A percentile compares a stretch with the other conserved stretches of the same genome.
phyloP scores from a whole-genome alignment of 371 early-diverging fungal species.

The Cokeromyces recurvatus region DNA sequence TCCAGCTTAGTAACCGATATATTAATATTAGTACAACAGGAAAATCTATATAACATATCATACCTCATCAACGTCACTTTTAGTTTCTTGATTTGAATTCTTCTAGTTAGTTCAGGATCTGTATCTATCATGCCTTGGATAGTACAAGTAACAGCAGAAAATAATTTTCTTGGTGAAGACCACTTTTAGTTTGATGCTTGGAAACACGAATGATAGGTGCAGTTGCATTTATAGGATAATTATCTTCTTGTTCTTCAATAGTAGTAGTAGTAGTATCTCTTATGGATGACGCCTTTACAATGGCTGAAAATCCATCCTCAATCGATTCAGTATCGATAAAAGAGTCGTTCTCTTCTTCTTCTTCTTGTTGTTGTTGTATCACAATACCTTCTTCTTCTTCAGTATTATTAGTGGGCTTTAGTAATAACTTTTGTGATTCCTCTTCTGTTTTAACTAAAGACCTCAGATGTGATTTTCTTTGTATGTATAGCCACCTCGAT shows the following conservation, averaged over 20 bases:
- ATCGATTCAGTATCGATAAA: slow-evolving; percentile 29
- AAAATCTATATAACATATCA: too few species aligned
- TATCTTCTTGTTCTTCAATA: slow-evolving; percentile 1
- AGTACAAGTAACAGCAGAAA: slow-evolving; percentile 61
- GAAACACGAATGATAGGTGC: slow-evolving; percentile 32
- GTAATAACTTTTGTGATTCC: slow-evolving; percentile 75
- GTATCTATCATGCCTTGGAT: slow-evolving; percentile 88
- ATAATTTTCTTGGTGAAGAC: slow-evolving; percentile 46
- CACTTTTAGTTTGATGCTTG: slow-evolving; percentile 38
- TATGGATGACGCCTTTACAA: slow-evolving; percentile 9
- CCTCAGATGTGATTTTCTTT: too few species aligned
- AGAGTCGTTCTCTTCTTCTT: slow-evolving; percentile 1
- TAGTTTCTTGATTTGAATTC: slow-evolving; percentile 76
- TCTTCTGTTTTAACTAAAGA: slow-evolving; percentile 75
- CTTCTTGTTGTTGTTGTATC: neutral
- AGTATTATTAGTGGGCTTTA: too few species aligned
- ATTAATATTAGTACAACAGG: neutral
- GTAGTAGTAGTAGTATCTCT: neutral
- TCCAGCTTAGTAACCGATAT: slow-evolving; percentile 49
- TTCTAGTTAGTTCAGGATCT: slow-evolving; percentile 85
- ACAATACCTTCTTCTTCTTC: too few species aligned
- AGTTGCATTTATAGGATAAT: slow-evolving; percentile 31
- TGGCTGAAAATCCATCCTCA: slow-evolving; percentile 34
- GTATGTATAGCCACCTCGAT: slow-evolving; percentile 62
- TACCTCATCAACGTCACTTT: too few species aligned